phyloP scores from a whole-genome alignment of 305 asterid species.

The Rubia tinctorum region DNA sequence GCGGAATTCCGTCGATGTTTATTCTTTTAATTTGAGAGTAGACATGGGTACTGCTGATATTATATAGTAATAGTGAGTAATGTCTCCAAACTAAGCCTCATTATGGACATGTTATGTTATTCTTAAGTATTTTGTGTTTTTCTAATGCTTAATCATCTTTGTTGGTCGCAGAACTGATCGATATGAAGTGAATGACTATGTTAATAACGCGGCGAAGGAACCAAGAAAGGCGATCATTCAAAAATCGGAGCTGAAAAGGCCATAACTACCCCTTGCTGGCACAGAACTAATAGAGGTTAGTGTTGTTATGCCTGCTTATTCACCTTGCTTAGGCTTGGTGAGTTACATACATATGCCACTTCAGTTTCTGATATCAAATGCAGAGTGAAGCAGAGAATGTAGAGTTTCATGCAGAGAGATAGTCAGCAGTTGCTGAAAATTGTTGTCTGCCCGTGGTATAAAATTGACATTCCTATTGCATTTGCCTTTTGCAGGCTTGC shows the following conservation, averaged over 20 bases:
- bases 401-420: constrained; percentile 78
- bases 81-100: neutral
- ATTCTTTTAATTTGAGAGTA: no score
- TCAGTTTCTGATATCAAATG: no score
- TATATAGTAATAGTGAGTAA: neutral
- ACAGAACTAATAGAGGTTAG: constrained; percentile 86
- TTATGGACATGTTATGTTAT: neutral
- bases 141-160: constrained; percentile 19
- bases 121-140: neutral
- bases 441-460: neutral
- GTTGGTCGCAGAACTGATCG: constrained; percentile 68
- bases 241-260: constrained; percentile 84
- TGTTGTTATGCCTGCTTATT: neutral
- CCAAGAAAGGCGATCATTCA: constrained; percentile 51
- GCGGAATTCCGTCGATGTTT: constrained; percentile 44
- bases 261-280: constrained; percentile 69
- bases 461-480: neutral
- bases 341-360: constrained; percentile 61
- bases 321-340: constrained; percentile 54
- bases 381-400: no score
- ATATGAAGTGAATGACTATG: constrained; percentile 50
- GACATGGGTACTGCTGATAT: neutral
- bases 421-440: constrained; percentile 89
- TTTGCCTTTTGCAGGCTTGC: constrained; percentile 59
- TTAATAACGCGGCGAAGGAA: no score